These are phyloP conservation scores for Apiospora sp. DNA, from an alignment of 2,329 filamentous ascomycete species.

Conservation along the genomic window DNA sequence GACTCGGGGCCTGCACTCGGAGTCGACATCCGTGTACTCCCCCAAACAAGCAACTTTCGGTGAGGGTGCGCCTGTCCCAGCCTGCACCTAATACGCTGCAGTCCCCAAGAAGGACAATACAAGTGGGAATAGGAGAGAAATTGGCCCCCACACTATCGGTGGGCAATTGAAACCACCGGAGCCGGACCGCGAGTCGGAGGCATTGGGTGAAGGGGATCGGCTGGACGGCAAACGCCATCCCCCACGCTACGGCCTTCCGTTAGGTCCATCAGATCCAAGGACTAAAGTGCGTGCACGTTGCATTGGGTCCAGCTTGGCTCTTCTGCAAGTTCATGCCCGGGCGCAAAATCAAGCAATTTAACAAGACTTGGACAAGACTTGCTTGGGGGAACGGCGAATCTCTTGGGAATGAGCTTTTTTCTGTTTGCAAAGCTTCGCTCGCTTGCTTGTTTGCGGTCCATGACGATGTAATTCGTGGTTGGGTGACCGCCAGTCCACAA, in stretches of 20 bases:
- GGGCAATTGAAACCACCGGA: conserved; percentile 20
- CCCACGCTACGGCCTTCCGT: conserved; percentile 8
- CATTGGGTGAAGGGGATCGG: not conserved
- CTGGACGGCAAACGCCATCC: not conserved
- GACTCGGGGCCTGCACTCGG: conserved; percentile 9
- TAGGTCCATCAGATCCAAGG: not conserved
- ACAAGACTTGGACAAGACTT: conserved; percentile 1
- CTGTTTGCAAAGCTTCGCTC: not conserved
- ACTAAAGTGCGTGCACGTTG: not conserved
- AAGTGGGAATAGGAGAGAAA: not conserved
- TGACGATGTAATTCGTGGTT: conserved; percentile 1
- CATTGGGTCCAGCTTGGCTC: not conserved
- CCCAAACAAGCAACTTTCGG: not conserved
- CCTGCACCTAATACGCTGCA: not conserved
- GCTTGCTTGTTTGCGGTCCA: conserved; percentile 8
- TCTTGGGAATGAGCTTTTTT: not conserved
- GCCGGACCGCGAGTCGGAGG: conserved; percentile 18
- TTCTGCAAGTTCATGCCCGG: not conserved
- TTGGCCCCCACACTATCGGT: conserved; percentile 13
- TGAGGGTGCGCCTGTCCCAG: not conserved
- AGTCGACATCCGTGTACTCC: not conserved
- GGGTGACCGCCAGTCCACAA: conserved; percentile 23
- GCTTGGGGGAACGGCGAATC: not conserved
- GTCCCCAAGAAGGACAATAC: not conserved
- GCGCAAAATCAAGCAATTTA: conserved; percentile 5